These are phyloP conservation scores for Millerozyma miso DNA, from an alignment of 805 yeast genomes.

Conservation along the genomic window DNA sequence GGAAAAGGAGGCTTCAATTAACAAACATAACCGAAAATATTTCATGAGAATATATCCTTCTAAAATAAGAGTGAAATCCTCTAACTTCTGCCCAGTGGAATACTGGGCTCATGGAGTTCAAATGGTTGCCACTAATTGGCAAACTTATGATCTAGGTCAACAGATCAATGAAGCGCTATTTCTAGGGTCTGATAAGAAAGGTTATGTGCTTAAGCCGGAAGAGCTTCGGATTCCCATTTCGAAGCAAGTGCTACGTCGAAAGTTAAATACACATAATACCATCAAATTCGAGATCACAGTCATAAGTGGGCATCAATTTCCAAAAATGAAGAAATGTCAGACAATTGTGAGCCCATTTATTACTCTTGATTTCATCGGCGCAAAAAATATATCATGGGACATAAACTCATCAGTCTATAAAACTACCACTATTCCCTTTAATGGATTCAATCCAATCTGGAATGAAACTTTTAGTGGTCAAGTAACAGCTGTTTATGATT, in stretches of 20 bases:
- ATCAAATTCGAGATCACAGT: constrained; percentile 31
- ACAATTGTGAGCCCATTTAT: constrained; percentile 56
- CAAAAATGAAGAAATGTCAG: constrained; percentile 49
- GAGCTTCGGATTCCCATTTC: constrained; percentile 35
- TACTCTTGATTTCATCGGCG: constrained; percentile 56
- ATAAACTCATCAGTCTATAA: constrained; percentile 12
- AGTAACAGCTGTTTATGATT: constrained; percentile 31
- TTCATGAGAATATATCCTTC: constrained; percentile 89
- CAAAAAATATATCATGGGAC: constrained; percentile 22
- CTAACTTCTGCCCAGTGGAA: constrained; percentile 73
- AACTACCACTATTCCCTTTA: constrained; percentile 43
- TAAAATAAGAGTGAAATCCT: constrained; percentile 66
- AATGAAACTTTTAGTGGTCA: constrained; percentile 47
- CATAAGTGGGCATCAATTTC: constrained; percentile 83
- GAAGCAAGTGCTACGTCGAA: constrained; percentile 15
- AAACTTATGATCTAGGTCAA: constrained; percentile 83
- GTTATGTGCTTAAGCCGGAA: constrained; percentile 77
- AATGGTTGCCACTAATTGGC: constrained; percentile 98
- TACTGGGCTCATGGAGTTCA: constrained; percentile 89
- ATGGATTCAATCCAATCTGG: constrained; percentile 92
- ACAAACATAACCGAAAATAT: constrained; percentile 72
- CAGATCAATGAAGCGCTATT: constrained; percentile 85
- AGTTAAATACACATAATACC: constrained; percentile 1
- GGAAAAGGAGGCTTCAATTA: constrained; percentile 49
- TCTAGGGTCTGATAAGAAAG: constrained; percentile 52